These are phyloP conservation scores for Schrenkiella parvula DNA, from an alignment of 345 rosid species.

Conservation along the genomic window DNA sequence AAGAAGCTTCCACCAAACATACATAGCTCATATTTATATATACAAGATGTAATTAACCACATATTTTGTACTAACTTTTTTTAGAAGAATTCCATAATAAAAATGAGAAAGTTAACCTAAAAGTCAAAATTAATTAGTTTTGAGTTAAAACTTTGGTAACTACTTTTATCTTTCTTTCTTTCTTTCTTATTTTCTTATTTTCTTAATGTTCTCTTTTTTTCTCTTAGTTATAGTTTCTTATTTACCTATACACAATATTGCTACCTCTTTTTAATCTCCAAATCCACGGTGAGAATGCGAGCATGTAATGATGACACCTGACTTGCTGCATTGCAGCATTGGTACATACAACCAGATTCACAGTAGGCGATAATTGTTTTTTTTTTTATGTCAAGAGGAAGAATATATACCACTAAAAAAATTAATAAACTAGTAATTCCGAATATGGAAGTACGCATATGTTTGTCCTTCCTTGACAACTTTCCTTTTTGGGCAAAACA, in stretches of 20 bases:
- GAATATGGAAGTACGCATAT: slow-evolving; percentile 20
- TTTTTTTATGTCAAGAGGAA: not conserved
- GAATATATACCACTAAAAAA: not conserved
- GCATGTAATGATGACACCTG: slow-evolving; percentile 3
- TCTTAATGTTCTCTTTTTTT: not conserved
- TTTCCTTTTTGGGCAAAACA: slow-evolving; percentile 24
- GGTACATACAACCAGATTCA: slow-evolving; percentile 12
- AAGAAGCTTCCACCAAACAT: not conserved
- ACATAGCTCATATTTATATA: too few species aligned
- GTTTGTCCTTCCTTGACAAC: not conserved
- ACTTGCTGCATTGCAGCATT: slow-evolving; percentile 8
- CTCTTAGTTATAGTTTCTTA: not conserved
- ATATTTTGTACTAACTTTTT: not conserved
- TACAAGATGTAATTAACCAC: not conserved
- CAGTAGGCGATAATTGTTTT: not conserved
- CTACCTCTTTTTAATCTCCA: not conserved
- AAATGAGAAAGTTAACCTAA: not conserved
- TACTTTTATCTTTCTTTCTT: not conserved
- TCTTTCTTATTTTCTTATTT: not conserved
- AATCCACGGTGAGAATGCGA: not conserved
- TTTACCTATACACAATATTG: not conserved
- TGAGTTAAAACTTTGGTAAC: not conserved
- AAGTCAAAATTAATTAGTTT: not conserved
- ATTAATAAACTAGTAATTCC: not conserved
- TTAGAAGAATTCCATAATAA: not conserved